Percentiles rank a stretch among this genome's conserved stretches.
These are phyloP conservation scores for Diaporthe batatas DNA, from an alignment of 2,329 filamentous ascomycete species.

Conservation along the genomic window DNA sequence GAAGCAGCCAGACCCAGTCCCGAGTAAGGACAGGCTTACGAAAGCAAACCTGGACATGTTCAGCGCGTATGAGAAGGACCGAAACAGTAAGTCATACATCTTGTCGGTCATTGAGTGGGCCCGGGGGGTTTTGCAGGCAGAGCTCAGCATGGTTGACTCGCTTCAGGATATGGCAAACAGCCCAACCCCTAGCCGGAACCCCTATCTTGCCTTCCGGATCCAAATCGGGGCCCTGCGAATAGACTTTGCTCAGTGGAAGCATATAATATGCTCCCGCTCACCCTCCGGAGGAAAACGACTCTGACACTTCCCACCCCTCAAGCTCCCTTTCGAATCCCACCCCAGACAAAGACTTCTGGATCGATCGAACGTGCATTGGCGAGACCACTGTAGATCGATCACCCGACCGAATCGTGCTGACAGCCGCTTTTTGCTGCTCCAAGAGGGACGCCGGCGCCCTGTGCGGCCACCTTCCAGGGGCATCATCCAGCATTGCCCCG, in stretches of 20 bases:
- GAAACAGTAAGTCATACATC: neutral
- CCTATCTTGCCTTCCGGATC: conserved; percentile 6
- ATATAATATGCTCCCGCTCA: neutral
- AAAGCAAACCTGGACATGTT: conserved; percentile 23
- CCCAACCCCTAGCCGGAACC: conserved; percentile 12
- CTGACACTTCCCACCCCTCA: neutral
- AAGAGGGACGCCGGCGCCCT: neutral
- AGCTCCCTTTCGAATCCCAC: neutral
- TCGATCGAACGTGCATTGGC: neutral
- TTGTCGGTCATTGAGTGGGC: neutral
- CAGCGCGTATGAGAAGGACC: neutral
- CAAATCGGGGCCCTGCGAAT: neutral
- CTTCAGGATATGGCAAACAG: conserved; percentile 8
- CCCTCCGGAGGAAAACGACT: neutral
- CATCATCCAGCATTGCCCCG: conserved; percentile 8
- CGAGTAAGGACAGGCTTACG: conserved; percentile 14
- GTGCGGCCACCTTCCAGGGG: conserved; percentile 5
- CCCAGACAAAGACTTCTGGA: no score
- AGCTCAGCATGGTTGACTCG: conserved; percentile 13
- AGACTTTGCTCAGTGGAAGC: conserved; percentile 6
- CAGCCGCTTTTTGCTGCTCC: neutral
- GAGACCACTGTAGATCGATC: no score
- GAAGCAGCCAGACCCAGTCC: neutral
- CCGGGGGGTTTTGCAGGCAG: neutral
- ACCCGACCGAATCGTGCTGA: neutral